Base-by-base conservation (phyloP, 441 rosid genomes). In the Populus hybrid region DNA sequence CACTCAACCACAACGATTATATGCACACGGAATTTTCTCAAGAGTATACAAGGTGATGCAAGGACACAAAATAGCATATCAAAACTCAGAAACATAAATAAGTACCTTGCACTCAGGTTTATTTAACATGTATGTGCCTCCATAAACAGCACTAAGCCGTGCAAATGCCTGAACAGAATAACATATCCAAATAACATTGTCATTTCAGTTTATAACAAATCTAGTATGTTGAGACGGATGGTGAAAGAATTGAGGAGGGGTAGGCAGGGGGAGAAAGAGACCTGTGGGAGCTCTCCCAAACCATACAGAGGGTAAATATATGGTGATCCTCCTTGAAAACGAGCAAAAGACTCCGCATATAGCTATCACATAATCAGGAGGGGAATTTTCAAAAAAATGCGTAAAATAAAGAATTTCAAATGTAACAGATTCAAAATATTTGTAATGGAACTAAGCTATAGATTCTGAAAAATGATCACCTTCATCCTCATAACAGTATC, bases 241-340 rank as follows among this genome's bases (percentile, higher is more conserved):
- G 4, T 14, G 11, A 36, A 64, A 66, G 69, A 76, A 61, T 40
- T 40, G 9, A 4, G 31, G 40, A 1, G 40, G n/a, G 24, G 20
- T n/a, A n/a, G 75, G 35, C 26, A 45, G 64, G 45, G 56, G 21
- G 63, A 21, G 64, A 16, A 69, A 67, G 71, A 35, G 73, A 94
- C 98, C 97, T 94, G 98, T 38, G 98, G 98, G 67, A 94, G 88
- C 86, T 94, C 98, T 87, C 97, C 97, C 72, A 94, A 79, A 56
- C 98, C 97, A 86, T 94, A 94, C 59, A 94, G 82, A 21, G 98
- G 98, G 73, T 94, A 94, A 71, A 94, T 91, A 81, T 94, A 92
- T 2, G 98, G 97, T 33, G 98, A 94, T 75, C 98, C 95, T 80
- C 93, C 97, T 89, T 89, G 92, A 85, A 94, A 92, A 72, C 95